Conservation (phyloP, 257 asterid species). For the Solanum infundibuliforme region DNA sequence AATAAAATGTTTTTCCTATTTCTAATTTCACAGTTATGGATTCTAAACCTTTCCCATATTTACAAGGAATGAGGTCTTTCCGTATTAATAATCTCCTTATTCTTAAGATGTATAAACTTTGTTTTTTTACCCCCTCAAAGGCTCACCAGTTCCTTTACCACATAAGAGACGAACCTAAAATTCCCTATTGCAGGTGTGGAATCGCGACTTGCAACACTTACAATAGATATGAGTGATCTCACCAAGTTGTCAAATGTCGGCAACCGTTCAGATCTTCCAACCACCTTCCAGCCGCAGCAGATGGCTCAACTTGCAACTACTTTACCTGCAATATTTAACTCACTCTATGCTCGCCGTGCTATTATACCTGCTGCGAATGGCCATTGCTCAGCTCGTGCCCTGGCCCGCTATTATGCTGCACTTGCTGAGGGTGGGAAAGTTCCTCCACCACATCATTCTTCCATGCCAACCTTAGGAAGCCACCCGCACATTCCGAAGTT, state of each 20-base stretch:
- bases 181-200: slow-evolving; percentile 58
- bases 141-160: background rate
- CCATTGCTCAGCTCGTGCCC: slow-evolving; percentile 99
- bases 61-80: background rate
- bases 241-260: slow-evolving; percentile 33
- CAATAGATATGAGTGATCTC: slow-evolving; percentile 71
- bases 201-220: slow-evolving; percentile 87
- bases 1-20: background rate
- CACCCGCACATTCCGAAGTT: slow-evolving; percentile 74
- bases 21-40: background rate
- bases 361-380: slow-evolving; percentile 82
- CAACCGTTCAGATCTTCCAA: slow-evolving; percentile 48
- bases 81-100: background rate
- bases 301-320: slow-evolving; percentile 40
- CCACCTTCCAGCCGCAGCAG: slow-evolving; percentile 65
- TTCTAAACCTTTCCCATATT: background rate
- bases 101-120: background rate
- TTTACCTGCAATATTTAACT: slow-evolving; percentile 63
- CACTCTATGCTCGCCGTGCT: slow-evolving; percentile 77
- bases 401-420: slow-evolving; percentile 91
- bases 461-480: slow-evolving; percentile 65
- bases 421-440: slow-evolving; percentile 58
- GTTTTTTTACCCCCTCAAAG: background rate
- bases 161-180: background rate
- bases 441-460: slow-evolving; percentile 57